Percentiles rank a stretch among this genome's conserved stretches.
Conservation (phyloP, 345 rosid species). For the Rhodomyrtus tomentosa region DNA sequence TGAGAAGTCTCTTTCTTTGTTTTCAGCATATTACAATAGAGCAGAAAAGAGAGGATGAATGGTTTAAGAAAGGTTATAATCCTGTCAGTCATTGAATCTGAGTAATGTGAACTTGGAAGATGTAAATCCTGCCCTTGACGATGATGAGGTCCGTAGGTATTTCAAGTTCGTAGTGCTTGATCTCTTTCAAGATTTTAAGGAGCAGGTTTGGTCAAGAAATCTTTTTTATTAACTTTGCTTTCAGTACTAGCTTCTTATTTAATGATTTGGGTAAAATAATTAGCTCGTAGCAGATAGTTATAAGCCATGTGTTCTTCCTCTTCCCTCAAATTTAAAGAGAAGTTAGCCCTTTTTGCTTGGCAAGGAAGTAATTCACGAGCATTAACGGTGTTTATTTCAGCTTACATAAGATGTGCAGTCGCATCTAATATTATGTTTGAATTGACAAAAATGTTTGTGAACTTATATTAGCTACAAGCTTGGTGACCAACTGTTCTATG, state of each 20-base stretch:
- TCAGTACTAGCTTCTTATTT: neutral
- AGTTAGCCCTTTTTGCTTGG: neutral
- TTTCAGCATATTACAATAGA: conserved; percentile 77
- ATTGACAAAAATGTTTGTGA: neutral
- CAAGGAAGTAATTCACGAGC: neutral
- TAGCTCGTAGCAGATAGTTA: neutral
- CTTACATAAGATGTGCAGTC: neutral
- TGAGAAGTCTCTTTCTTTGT: neutral
- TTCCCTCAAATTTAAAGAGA: neutral
- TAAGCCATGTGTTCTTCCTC: neutral
- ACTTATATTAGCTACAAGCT: neutral
- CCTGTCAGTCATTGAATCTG: conserved; percentile 69
- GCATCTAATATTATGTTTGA: neutral
- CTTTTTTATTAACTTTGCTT: neutral
- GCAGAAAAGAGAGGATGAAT: conserved; percentile 65
- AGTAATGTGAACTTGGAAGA: conserved; percentile 93
- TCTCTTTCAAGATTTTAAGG: neutral
- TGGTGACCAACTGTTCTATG: neutral
- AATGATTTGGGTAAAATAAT: neutral
- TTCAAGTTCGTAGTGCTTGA: neutral
- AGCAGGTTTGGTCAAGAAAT: neutral
- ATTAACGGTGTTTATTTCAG: neutral
- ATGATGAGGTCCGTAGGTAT: conserved; percentile 59
- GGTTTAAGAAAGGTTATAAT: conserved; percentile 60
- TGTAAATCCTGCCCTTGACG: conserved; percentile 80